Evolutionary conservation across 2,329 filamentous ascomycete species (phyloP).

Genomic region (Fusarium mexicanum): DNA sequence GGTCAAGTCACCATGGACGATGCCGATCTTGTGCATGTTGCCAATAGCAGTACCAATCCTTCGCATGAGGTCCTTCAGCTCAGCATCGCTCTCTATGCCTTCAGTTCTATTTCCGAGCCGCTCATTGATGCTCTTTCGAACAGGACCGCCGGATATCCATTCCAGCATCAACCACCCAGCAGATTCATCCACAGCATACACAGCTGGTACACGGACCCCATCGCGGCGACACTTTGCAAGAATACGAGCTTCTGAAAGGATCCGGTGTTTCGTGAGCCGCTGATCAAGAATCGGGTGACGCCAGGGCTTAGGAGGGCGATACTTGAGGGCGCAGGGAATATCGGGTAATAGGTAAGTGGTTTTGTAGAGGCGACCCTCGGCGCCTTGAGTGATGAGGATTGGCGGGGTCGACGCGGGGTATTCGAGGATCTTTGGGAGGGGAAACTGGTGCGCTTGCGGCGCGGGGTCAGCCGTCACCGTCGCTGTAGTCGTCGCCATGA

Average conservation of each 20-base stretch:
- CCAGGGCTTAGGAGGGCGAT: slow-evolving; percentile 91
- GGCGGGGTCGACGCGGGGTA: slow-evolving; percentile 69
- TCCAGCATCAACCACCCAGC: slow-evolving; percentile 83
- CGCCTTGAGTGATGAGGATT: slow-evolving; percentile 86
- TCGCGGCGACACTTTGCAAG: slow-evolving; percentile 81
- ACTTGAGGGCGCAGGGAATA: slow-evolving; percentile 83
- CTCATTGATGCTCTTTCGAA: slow-evolving; percentile 74
- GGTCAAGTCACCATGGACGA: slow-evolving; percentile 95
- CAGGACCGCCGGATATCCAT: slow-evolving; percentile 80
- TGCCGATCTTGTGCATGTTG: slow-evolving; percentile 80
- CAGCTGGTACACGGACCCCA: slow-evolving; percentile 82
- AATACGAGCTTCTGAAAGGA: slow-evolving; percentile 89
- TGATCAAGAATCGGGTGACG: slow-evolving; percentile 89
- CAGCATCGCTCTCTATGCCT: slow-evolving; percentile 55
- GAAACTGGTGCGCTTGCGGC: slow-evolving; percentile 48
- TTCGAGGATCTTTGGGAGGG: slow-evolving; percentile 72
- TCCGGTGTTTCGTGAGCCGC: slow-evolving; percentile 85
- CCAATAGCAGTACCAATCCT: slow-evolving; percentile 78
- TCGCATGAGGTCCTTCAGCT: slow-evolving; percentile 71
- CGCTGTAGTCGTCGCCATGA: slow-evolving; percentile 25
- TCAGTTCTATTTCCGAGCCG: slow-evolving; percentile 66
- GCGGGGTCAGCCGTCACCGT: slow-evolving; percentile 31
- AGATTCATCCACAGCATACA: slow-evolving; percentile 74
- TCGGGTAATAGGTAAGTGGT: slow-evolving; percentile 78
- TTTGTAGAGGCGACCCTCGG: slow-evolving; percentile 93